Evolutionary conservation across 495 filamentous ascomycete species (phyloP).

Genomic region (Choiromyces venosus): DNA sequence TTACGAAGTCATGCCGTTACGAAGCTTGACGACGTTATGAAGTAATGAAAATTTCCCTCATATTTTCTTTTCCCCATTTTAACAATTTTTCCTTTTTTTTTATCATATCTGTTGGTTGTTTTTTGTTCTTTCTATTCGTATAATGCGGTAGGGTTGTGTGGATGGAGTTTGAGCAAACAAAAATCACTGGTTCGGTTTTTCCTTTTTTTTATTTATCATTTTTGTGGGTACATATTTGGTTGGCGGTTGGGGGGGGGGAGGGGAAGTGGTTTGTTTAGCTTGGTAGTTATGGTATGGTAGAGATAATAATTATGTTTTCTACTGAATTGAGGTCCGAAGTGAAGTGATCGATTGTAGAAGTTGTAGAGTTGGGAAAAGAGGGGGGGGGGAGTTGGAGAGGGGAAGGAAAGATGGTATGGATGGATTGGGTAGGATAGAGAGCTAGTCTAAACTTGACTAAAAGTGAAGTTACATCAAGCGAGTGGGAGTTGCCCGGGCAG

Average conservation of each 20-base stretch:
- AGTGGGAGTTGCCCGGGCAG: too few species aligned
- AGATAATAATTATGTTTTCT: constrained; percentile 8
- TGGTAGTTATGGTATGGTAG: constrained; percentile 15
- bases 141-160: not conserved
- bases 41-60: constrained; percentile 20
- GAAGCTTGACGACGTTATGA: constrained; percentile 36
- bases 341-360: not conserved
- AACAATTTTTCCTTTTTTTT: constrained; percentile 41
- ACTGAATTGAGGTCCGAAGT: not conserved
- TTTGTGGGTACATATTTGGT: not conserved
- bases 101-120: constrained; percentile 36
- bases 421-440: not conserved
- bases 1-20: constrained; percentile 39
- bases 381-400: not conserved
- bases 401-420: not conserved
- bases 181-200: not conserved
- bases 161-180: constrained; percentile 2
- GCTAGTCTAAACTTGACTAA: too few species aligned
- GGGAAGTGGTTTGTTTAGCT: constrained; percentile 28
- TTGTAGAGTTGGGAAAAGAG: not conserved
- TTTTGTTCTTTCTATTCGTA: constrained; percentile 34
- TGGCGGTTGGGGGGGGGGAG: not conserved
- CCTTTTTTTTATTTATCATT: not conserved
- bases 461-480: too few species aligned
- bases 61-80: constrained; percentile 7